phyloP scores from a whole-genome alignment of 2,329 filamentous ascomycete species.

The Phialemonium atrogriseum region DNA sequence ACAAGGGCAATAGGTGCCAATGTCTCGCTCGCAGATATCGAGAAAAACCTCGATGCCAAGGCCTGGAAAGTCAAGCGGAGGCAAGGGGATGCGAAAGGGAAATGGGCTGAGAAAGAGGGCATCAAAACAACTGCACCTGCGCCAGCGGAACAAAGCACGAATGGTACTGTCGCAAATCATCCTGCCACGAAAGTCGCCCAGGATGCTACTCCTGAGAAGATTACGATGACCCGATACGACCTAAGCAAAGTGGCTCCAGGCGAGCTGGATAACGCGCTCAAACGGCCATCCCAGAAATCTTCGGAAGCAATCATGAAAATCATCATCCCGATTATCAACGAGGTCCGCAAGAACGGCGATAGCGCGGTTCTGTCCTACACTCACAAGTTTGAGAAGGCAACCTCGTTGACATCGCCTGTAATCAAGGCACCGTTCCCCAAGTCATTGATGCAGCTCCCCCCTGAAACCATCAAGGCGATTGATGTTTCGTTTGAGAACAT shows the following conservation, averaged over 20 bases:
- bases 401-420: conserved; percentile 80
- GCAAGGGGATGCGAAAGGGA: conserved; percentile 87
- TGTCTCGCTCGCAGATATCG: conserved; percentile 80
- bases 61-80: conserved; percentile 90
- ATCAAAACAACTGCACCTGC: conserved; percentile 36
- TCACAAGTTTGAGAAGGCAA: conserved; percentile 96
- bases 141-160: too few species aligned
- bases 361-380: conserved; percentile 86
- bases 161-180: conserved; percentile 19
- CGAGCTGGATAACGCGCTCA: conserved; percentile 66
- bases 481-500: conserved; percentile 94
- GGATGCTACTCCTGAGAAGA: conserved; percentile 37
- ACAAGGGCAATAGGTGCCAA: conserved; percentile 82
- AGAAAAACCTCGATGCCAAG: conserved; percentile 88
- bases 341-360: conserved; percentile 77
- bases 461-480: conserved; percentile 85
- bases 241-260: conserved; percentile 54
- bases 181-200: conserved; percentile 30
- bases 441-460: conserved; percentile 74
- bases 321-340: conserved; percentile 83
- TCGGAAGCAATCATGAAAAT: conserved; percentile 91
- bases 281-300: conserved; percentile 87
- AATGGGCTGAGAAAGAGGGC: conserved; percentile 79
- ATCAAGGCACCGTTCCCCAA: conserved; percentile 81
- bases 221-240: conserved; percentile 76